Conservation (phyloP, 2,329 filamentous ascomycete genomes). For the Colletotrichum kahawae region DNA sequence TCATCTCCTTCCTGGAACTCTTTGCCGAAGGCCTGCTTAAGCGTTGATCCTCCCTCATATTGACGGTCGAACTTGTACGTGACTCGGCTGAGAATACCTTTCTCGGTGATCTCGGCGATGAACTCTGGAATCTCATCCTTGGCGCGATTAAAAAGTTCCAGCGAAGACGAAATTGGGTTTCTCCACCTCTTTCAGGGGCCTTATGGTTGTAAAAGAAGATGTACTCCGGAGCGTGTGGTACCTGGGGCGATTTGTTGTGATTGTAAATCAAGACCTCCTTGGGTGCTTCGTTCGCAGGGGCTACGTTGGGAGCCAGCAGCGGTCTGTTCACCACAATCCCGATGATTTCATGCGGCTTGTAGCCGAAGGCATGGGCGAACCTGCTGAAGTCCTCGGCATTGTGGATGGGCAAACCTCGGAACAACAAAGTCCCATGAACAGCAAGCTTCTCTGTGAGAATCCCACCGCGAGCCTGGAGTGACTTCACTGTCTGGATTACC, state of each 20-base stretch:
- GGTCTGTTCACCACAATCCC: conserved; percentile 54
- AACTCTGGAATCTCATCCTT: conserved; percentile 53
- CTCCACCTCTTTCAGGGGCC: conserved; percentile 38
- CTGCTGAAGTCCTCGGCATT: conserved; percentile 49
- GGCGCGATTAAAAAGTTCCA: conserved; percentile 50
- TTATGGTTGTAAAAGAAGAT: conserved; percentile 53
- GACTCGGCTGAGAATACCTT: conserved; percentile 40
- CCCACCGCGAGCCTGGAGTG: background rate
- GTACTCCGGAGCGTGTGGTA: conserved; percentile 55
- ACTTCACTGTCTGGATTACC: background rate
- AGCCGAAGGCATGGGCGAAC: conserved; percentile 53
- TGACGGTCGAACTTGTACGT: conserved; percentile 49
- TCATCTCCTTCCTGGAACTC: conserved; percentile 48
- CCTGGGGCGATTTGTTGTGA: conserved; percentile 56
- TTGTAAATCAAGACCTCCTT: conserved; percentile 53
- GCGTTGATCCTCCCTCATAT: conserved; percentile 50
- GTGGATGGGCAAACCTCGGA: conserved; percentile 49
- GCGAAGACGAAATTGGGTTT: conserved; percentile 53
- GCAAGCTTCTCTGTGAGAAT: conserved; percentile 45
- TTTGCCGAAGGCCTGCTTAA: conserved; percentile 50
- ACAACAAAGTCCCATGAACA: conserved; percentile 50
- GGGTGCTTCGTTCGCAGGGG: conserved; percentile 51
- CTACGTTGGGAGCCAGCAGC: background rate
- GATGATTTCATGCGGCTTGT: conserved; percentile 52
- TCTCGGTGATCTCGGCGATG: conserved; percentile 43